Evolutionary conservation across 2,329 filamentous ascomycete species (phyloP).

Genomic region (Beauveria australis): DNA sequence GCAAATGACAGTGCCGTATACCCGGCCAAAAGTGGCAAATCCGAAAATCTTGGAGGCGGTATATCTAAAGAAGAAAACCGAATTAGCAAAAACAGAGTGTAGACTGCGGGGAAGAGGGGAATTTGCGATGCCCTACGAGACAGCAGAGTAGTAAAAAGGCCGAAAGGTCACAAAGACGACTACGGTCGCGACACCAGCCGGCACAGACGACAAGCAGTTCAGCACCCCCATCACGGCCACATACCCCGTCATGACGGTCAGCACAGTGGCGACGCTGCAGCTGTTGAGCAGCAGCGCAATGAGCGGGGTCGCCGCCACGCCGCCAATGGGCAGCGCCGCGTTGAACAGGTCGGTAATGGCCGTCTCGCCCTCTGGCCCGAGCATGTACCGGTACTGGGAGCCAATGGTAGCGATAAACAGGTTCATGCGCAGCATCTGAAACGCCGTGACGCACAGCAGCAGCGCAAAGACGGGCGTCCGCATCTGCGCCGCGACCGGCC

Average conservation of each 20-base stretch:
- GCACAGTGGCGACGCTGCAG: conserved; percentile 50
- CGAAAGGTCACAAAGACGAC: conserved; percentile 63
- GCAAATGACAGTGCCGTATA: conserved; percentile 70
- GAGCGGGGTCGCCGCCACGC: conserved; percentile 61
- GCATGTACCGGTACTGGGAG: conserved; percentile 61
- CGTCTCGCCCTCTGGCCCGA: conserved; percentile 38
- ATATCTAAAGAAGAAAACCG: not conserved
- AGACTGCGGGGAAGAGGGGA: not conserved
- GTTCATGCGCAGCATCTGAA: conserved; percentile 61
- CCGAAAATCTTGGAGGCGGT: conserved; percentile 57
- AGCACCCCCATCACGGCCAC: conserved; percentile 39
- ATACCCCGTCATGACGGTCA: not conserved
- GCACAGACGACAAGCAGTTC: conserved; percentile 54
- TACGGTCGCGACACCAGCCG: conserved; percentile 59
- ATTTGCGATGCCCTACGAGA: conserved; percentile 40
- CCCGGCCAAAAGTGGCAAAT: conserved; percentile 71
- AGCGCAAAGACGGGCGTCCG: conserved; percentile 62
- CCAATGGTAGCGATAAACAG: conserved; percentile 61
- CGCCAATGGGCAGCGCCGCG: conserved; percentile 54
- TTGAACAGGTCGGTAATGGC: conserved; percentile 36
- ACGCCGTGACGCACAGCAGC: conserved; percentile 55
- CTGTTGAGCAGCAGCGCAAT: conserved; percentile 63
- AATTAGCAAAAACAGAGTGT: not conserved
- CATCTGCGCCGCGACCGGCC: conserved; percentile 56
- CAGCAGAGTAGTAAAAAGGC: conserved; percentile 68